Evolutionary conservation across 1,139 yeast genomes (phyloP), one percentile per base, ranked within the genome.

Genomic region (Hemisphaericaspora xylofermentans): DNA sequence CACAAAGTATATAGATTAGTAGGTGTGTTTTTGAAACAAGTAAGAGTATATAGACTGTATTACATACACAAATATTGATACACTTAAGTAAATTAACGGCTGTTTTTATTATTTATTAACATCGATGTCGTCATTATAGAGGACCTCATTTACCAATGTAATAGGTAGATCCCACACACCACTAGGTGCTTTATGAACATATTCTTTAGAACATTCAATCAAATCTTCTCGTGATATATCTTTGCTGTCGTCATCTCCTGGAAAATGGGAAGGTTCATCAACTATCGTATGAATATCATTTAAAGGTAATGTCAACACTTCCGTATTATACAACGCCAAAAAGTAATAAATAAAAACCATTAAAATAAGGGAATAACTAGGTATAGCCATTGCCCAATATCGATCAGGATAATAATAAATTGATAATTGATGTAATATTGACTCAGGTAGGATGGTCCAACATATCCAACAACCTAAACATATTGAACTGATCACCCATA

Each of bases 161-260:
- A 88, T 67, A 1, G 96, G 93, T 39, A 88, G 56, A 58, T 89
- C 97, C 77, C 88, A 78, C 7, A 89, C 93, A 0, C 95, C 96
- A 52, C 87, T 85, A 0, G 93, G 82, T 4, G 87, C 78, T 22
- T 58, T 55, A 45, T 79, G 75, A 43, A 74, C 74, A 48, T 64
- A 68, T 14, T 64, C 62, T 8, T 54, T 51, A 12, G 64, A 52
- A 15, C 51, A 46, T 2, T 57, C 58, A 7, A 56, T 36, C 24
- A 39, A 36, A 14, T 35, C 42, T 8, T 17, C 34, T 14, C 22
- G 38, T 2, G 34, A 36, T 29, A 35, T 15, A 13, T 34, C 40
- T 4, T 19, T 19, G 6, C 16, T 36, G 1, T 25, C 16, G 17
- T 48, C 41, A 2, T 53, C 56, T 1, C 61, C 63, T 2, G 78